Percentiles rank a stretch among this genome's conserved stretches.
Conservation (phyloP, 305 asterid species). For the Solanum chacoense region DNA sequence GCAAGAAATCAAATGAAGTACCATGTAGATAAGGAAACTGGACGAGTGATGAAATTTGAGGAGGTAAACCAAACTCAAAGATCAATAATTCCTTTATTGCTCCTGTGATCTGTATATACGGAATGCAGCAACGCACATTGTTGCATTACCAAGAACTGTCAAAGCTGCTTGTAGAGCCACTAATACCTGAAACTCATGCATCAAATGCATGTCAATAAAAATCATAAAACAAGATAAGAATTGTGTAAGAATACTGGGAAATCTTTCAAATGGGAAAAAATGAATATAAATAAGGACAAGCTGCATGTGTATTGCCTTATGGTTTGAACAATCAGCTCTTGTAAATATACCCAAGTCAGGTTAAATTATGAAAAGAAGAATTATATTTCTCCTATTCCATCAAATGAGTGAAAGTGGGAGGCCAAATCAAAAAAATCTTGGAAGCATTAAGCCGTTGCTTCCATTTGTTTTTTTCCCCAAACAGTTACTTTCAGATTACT, state of each 20-base stretch:
- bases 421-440: not conserved
- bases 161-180: slow-evolving; percentile 96
- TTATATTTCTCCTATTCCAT: not conserved
- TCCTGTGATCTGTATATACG: slow-evolving; percentile 60
- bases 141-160: slow-evolving; percentile 72
- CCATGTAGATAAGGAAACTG: not conserved
- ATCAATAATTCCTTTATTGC: slow-evolving; percentile 37
- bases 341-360: not conserved
- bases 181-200: slow-evolving; percentile 34
- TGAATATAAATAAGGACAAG: not conserved
- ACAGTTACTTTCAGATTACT: not conserved
- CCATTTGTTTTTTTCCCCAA: not conserved
- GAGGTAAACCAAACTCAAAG: not conserved
- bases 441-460: not conserved
- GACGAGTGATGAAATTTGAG: not conserved
- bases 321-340: not conserved
- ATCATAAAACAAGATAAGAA: not conserved
- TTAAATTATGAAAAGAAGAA: not conserved
- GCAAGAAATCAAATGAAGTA: not conserved
- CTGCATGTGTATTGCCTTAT: not conserved
- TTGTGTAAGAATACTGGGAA: not conserved
- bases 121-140: slow-evolving; percentile 95
- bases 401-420: not conserved
- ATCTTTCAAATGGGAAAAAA: not conserved
- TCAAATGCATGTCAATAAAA: not conserved